These are phyloP conservation scores for Kwoniella pini DNA, from an alignment of 768 basidiomycete species.

Conservation along the genomic window DNA sequence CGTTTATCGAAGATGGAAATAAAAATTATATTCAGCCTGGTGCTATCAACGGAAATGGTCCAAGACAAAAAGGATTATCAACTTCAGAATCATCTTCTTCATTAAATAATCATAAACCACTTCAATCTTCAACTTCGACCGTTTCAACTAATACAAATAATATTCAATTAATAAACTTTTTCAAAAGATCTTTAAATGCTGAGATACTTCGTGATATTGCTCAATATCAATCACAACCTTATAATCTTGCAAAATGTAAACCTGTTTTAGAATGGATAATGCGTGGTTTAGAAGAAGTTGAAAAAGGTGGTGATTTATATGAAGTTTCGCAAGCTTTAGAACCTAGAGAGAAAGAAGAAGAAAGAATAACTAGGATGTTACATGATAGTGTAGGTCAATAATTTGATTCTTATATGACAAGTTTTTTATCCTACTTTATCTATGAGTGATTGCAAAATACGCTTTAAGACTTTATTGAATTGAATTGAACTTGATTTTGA, in stretches of 20 bases:
- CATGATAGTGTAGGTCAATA: constrained; percentile 45
- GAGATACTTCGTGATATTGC: constrained; percentile 97
- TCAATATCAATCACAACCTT: constrained; percentile 87
- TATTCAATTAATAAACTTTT: constrained; percentile 77
- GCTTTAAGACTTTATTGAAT: too few species aligned
- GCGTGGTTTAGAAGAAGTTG: constrained; percentile 70
- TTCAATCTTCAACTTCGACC: constrained; percentile 6
- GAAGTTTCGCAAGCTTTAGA: constrained; percentile 80
- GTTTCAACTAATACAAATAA: neutral
- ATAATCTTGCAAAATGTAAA: constrained; percentile 74
- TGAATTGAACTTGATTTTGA: too few species aligned
- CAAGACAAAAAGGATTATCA: constrained; percentile 19
- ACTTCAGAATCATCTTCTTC: constrained; percentile 32
- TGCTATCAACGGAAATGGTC: neutral
- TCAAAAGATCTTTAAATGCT: constrained; percentile 91
- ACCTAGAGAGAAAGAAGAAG: constrained; percentile 91
- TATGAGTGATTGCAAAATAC: too few species aligned
- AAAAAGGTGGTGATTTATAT: constrained; percentile 61
- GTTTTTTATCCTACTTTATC: too few species aligned
- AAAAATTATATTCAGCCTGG: constrained; percentile 66
- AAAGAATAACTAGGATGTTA: constrained; percentile 69
- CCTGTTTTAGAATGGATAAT: constrained; percentile 73
- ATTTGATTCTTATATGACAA: too few species aligned
- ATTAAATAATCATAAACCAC: neutral
- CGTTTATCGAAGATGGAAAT: constrained; percentile 98